Conservation (phyloP, 108 stramenopile genomes). For the Cyclotella choctawhatcheeana region DNA sequence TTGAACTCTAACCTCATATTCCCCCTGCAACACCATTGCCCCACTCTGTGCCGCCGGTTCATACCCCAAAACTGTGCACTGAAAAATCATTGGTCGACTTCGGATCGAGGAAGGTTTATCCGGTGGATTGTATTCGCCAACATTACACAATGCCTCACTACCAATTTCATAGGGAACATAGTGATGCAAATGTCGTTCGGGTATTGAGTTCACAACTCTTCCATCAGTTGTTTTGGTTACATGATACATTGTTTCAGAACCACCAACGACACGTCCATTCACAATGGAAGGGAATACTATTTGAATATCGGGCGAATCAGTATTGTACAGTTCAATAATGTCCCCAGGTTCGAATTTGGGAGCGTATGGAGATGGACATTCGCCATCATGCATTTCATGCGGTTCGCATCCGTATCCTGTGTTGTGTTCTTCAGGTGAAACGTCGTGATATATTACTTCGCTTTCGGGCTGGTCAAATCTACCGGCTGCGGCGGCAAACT, state of each 20-base stretch:
- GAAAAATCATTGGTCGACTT: slow-evolving; percentile 35
- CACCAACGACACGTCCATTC: neutral
- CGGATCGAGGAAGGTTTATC: slow-evolving; percentile 2
- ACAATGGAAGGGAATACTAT: slow-evolving; percentile 46
- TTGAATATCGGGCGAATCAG: slow-evolving; percentile 40
- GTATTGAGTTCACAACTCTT: slow-evolving; percentile 22
- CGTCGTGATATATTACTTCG: neutral
- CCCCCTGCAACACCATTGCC: slow-evolving; percentile 37
- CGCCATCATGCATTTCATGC: neutral
- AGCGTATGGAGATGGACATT: slow-evolving; percentile 4
- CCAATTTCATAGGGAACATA: slow-evolving; percentile 32
- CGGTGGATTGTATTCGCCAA: slow-evolving; percentile 23
- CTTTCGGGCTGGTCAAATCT: slow-evolving; percentile 12
- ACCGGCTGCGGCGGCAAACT: slow-evolving; percentile 5
- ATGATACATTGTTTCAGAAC: slow-evolving; percentile 1
- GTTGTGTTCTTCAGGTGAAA: neutral
- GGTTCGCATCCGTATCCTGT: neutral
- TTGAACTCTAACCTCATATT: slow-evolving; percentile 31
- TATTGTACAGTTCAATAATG: slow-evolving; percentile 37
- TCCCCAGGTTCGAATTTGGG: slow-evolving; percentile 31
- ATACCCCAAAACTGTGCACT: slow-evolving; percentile 32
- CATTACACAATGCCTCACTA: slow-evolving; percentile 29
- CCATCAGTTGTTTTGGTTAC: slow-evolving; percentile 38
- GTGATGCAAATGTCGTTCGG: slow-evolving; percentile 25
- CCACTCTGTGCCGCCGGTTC: slow-evolving; percentile 18